phyloP scores from a whole-genome alignment of 2,329 filamentous ascomycete genomes.

The Bipolaris sorokiniana region DNA sequence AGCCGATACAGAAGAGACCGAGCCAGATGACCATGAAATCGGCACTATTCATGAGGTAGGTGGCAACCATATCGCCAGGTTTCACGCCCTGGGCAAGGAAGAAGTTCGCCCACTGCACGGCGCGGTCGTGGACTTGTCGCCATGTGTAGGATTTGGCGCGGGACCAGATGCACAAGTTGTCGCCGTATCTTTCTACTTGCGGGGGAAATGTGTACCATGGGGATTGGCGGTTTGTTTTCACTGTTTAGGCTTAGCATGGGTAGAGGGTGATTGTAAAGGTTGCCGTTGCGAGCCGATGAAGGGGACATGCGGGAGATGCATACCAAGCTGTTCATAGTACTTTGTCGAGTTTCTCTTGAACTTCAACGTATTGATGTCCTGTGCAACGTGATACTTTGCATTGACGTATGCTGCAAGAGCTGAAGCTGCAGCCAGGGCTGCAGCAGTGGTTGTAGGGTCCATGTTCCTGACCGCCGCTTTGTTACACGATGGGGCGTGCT shows the following conservation, averaged over 20 bases:
- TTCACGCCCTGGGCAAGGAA: constrained; percentile 60
- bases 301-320: constrained; percentile 4
- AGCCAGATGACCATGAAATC: constrained; percentile 72
- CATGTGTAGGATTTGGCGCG: constrained; percentile 56
- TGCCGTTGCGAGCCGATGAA: not conserved
- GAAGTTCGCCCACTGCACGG: constrained; percentile 40
- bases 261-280: not conserved
- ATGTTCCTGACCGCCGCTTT: constrained; percentile 12
- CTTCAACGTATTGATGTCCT: constrained; percentile 62
- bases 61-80: constrained; percentile 66
- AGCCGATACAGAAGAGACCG: constrained; percentile 68
- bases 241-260: constrained; percentile 28
- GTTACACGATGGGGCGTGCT: not conserved
- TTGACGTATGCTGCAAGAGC: constrained; percentile 66
- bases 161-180: constrained; percentile 69
- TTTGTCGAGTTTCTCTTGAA: constrained; percentile 48
- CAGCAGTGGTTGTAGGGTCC: constrained; percentile 29
- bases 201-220: constrained; percentile 39
- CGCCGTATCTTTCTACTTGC: constrained; percentile 39
- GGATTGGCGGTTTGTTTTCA: constrained; percentile 47
- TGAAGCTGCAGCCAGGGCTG: constrained; percentile 37
- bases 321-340: constrained; percentile 38
- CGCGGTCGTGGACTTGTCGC: constrained; percentile 37
- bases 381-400: constrained; percentile 69
- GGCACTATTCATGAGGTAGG: constrained; percentile 70